These are phyloP conservation scores for Solanum chiquidenum DNA, from an alignment of 257 asterid species.

Conservation along the genomic window DNA sequence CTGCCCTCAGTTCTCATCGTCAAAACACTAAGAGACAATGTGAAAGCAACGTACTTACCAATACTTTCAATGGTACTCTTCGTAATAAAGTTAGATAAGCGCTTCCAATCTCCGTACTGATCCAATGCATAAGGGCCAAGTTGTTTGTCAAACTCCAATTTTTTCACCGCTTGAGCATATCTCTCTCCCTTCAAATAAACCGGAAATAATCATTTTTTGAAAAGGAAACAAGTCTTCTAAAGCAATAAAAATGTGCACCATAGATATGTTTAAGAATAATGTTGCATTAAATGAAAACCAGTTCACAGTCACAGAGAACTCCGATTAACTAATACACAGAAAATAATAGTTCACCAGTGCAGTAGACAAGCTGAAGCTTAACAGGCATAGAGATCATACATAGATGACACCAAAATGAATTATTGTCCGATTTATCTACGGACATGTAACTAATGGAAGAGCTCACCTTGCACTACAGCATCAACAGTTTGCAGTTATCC, in stretches of 20 bases:
- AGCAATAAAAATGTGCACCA: not conserved
- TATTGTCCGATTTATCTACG: not conserved
- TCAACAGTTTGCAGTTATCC: not conserved
- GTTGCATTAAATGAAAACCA: not conserved
- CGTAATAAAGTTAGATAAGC: slow-evolving; percentile 63
- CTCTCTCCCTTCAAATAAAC: slow-evolving; percentile 51
- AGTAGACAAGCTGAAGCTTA: not conserved
- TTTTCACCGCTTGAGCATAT: slow-evolving; percentile 62
- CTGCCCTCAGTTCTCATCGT: not conserved
- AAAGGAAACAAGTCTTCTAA: not conserved
- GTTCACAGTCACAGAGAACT: not conserved
- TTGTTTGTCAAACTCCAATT: slow-evolving; percentile 73
- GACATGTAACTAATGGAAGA: not conserved
- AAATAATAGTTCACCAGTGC: not conserved
- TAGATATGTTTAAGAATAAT: not conserved
- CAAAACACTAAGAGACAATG: not conserved
- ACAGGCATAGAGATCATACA: not conserved
- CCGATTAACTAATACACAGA: not conserved
- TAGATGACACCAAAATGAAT: not conserved
- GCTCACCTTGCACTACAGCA: not conserved
- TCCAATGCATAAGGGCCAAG: slow-evolving; percentile 78
- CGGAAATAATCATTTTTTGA: not conserved
- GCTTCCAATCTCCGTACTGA: slow-evolving; percentile 69
- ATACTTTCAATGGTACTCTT: slow-evolving; percentile 51
- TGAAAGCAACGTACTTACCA: slow-evolving; percentile 30